Evolutionary conservation across 1,284 basidiomycete species (phyloP).

Genomic region (Wallemia ichthyophaga): DNA sequence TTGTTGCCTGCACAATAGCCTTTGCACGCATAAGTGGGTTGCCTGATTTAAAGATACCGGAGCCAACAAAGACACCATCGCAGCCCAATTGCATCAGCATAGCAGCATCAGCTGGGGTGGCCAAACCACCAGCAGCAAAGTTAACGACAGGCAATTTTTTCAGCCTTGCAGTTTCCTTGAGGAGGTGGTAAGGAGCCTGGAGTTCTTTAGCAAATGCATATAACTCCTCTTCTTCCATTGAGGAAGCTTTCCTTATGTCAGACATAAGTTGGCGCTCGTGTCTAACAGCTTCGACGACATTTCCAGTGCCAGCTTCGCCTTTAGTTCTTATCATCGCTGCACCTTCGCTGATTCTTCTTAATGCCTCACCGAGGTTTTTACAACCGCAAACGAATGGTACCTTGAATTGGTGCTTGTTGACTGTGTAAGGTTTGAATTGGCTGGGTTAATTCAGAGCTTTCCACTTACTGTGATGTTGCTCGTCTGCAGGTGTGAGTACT

Average conservation of each 20-base stretch:
- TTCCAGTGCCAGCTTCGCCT: conserved; percentile 90
- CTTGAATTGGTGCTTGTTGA: conserved; percentile 54
- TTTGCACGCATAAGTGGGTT: conserved; percentile 79
- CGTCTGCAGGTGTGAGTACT: conserved; percentile 84
- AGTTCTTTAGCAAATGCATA: conserved; percentile 83
- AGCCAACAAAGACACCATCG: conserved; percentile 87
- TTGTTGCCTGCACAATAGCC: conserved; percentile 94
- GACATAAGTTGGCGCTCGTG: conserved; percentile 57
- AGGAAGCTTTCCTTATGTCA: conserved; percentile 57
- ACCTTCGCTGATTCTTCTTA: conserved; percentile 86
- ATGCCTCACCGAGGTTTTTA: conserved; percentile 42
- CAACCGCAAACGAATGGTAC: conserved; percentile 32
- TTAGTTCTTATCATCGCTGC: conserved; percentile 86
- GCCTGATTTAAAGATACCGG: conserved; percentile 80
- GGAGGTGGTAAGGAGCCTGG: conserved; percentile 79
- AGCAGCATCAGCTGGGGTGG: conserved; percentile 88
- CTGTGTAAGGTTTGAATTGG: conserved; percentile 6
- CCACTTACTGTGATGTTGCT: conserved; percentile 14
- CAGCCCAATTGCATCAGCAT: conserved; percentile 99
- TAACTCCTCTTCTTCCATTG: conserved; percentile 82
- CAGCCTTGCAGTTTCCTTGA: conserved; percentile 81
- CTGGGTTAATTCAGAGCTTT: too few species aligned
- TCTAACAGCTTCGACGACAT: conserved; percentile 86
- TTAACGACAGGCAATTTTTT: conserved; percentile 70
- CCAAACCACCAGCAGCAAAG: conserved; percentile 49